Conservation (phyloP, 192 early-diverging fungal genomes). For the Entomortierella lignicola region DNA sequence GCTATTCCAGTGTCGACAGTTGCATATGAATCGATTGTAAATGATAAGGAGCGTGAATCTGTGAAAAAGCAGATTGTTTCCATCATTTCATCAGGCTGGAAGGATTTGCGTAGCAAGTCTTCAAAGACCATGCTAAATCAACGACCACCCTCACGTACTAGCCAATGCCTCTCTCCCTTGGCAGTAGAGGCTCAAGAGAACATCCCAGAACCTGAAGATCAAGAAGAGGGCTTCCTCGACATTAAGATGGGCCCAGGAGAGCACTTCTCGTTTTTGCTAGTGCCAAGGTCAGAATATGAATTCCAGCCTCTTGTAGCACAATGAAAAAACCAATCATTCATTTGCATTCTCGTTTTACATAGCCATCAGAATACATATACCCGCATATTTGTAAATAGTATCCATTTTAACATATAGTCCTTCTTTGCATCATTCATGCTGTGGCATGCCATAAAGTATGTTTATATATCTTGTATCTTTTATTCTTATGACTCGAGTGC, state of each 20-base stretch:
- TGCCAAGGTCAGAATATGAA: constrained; percentile 32
- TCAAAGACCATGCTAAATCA: neutral
- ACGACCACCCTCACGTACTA: neutral
- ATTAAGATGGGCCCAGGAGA: constrained; percentile 5
- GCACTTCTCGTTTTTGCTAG: constrained; percentile 35
- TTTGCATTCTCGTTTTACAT: constrained; percentile 4
- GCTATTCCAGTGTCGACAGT: neutral
- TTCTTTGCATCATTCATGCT: no score
- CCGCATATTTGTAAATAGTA: no score
- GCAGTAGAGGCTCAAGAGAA: constrained; percentile 44
- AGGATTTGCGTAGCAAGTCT: constrained; percentile 6
- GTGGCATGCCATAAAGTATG: no score
- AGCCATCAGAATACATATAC: neutral
- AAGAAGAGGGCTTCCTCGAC: neutral
- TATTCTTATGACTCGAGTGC: no score
- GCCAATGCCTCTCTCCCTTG: constrained; percentile 29
- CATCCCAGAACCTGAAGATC: constrained; percentile 15
- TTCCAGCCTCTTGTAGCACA: constrained; percentile 37
- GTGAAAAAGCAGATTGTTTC: constrained; percentile 21
- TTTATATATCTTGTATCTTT: no score
- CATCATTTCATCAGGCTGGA: constrained; percentile 19
- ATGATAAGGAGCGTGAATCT: constrained; percentile 14
- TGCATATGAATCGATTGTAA: neutral
- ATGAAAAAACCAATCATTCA: neutral
- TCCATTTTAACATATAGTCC: no score